Conservation (phyloP, 768 basidiomycete genomes). For the Lentinula edodes region DNA sequence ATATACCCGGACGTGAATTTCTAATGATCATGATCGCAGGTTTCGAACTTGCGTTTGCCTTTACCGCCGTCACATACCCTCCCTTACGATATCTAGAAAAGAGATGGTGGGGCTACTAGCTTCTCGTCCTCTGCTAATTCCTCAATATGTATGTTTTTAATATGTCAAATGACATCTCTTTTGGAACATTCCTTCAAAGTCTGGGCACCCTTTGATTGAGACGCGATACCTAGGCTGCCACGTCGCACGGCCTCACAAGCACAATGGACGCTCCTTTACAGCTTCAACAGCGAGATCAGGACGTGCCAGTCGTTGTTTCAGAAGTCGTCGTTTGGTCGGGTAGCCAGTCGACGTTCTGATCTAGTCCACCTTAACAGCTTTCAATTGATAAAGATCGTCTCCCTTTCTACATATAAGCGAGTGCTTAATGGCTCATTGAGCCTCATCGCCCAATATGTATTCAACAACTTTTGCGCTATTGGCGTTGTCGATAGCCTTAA, state of each 20-base stretch:
- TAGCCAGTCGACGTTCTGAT: too few species aligned
- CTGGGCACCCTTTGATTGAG: neutral
- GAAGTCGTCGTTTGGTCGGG: too few species aligned
- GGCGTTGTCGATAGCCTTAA: neutral
- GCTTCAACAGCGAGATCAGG: too few species aligned
- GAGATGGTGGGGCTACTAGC: constrained; percentile 3
- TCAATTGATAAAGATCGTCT: neutral
- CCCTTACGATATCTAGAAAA: constrained; percentile 4
- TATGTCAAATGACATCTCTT: neutral
- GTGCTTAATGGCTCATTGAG: neutral
- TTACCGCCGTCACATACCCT: constrained; percentile 4
- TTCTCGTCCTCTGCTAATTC: neutral
- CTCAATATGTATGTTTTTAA: neutral
- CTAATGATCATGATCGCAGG: neutral
- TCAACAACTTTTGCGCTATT: neutral
- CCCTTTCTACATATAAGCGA: neutral
- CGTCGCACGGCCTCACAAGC: too few species aligned
- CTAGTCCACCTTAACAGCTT: neutral
- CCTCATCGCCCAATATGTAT: neutral
- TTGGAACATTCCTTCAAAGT: too few species aligned
- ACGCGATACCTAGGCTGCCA: too few species aligned
- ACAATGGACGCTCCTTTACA: too few species aligned
- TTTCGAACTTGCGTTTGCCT: neutral
- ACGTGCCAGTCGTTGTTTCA: too few species aligned
- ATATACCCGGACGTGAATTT: neutral